These are phyloP conservation scores for Bipolaris cookei DNA, from an alignment of 2,329 filamentous ascomycete species.

Conservation along the genomic window DNA sequence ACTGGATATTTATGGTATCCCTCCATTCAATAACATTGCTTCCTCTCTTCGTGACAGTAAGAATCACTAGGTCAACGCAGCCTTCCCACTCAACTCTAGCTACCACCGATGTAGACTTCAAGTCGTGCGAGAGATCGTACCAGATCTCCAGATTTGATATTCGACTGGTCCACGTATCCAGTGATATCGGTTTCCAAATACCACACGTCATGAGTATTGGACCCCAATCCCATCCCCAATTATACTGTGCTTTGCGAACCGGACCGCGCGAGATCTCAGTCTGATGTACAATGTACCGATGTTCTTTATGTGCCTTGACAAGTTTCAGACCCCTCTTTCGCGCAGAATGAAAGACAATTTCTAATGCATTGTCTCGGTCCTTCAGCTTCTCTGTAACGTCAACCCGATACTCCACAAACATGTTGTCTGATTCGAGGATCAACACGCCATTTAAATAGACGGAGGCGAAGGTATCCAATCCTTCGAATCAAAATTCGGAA, in stretches of 20 bases:
- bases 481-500: slow-evolving; percentile 64
- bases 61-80: background rate
- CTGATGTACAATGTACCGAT: slow-evolving; percentile 52
- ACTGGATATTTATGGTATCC: background rate
- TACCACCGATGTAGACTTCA: slow-evolving; percentile 7
- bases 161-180: slow-evolving; percentile 72
- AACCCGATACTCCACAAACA: slow-evolving; percentile 66
- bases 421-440: slow-evolving; percentile 65
- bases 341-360: slow-evolving; percentile 64
- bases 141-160: slow-evolving; percentile 69
- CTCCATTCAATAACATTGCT: background rate
- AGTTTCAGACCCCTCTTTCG: slow-evolving; percentile 58
- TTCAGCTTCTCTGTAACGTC: slow-evolving; percentile 55
- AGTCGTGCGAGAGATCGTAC: slow-evolving; percentile 57
- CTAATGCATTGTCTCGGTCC: slow-evolving; percentile 58
- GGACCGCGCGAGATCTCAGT: slow-evolving; percentile 59
- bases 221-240: slow-evolving; percentile 60
- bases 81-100: slow-evolving; percentile 1
- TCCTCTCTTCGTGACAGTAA: slow-evolving; percentile 1
- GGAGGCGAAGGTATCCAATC: slow-evolving; percentile 68
- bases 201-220: slow-evolving; percentile 56
- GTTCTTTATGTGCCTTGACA: slow-evolving; percentile 60
- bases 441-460: slow-evolving; percentile 61
- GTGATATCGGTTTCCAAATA: slow-evolving; percentile 71
- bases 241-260: slow-evolving; percentile 59